Base-by-base conservation (phyloP, 257 asterid species). In the Primulina eburnea region DNA sequence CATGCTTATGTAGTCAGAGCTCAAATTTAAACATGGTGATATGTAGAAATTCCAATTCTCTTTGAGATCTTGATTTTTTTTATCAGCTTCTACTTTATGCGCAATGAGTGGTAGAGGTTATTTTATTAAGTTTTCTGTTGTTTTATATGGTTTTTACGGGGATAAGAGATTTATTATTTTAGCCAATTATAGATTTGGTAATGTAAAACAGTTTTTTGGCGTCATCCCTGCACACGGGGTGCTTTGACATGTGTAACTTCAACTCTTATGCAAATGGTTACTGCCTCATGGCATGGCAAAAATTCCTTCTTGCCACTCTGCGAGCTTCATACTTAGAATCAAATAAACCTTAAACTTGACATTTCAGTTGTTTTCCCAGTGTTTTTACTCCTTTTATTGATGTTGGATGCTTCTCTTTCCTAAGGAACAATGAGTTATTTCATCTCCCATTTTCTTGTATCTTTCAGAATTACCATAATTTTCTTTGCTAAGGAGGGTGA, bases 401-500 rank as follows among this genome's bases (percentile, higher is more conserved):
- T 2, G 6, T n/a, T 61, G 30, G 24, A 24, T 2, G 7, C 18
- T 60, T 11, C 33, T 62, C 47, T 33, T 24, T 33, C 35, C 35
- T 62, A 21, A 35, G n/a, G 6, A 29, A 14, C 20, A 28, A 8
- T 16, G 53, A 30, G 64, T 64, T 57, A 16, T 38, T 38, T 38
- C 16, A 10, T 4, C 3, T 38, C 0, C 40, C n/a, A 35, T 5
- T 63, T 75, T 67, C 38, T 55, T 75, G 62, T 61, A 50, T 8
- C 61, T 18, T 73, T 84, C 95, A 94, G 97, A 86, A 88, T 94
- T 70, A 89, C 92, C 38, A 69, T 91, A 64, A 73, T 86, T 66
- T 91, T 90, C 84, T 94, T 91, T 76, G 99, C 96, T 10, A 89
- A 86, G 82, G 97, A 91, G 81, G 96, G 96, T n/a, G 93, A 91